Evolutionary conservation across 1,139 yeast species (phyloP).

Genomic region (Suhomyces guaymorum): DNA sequence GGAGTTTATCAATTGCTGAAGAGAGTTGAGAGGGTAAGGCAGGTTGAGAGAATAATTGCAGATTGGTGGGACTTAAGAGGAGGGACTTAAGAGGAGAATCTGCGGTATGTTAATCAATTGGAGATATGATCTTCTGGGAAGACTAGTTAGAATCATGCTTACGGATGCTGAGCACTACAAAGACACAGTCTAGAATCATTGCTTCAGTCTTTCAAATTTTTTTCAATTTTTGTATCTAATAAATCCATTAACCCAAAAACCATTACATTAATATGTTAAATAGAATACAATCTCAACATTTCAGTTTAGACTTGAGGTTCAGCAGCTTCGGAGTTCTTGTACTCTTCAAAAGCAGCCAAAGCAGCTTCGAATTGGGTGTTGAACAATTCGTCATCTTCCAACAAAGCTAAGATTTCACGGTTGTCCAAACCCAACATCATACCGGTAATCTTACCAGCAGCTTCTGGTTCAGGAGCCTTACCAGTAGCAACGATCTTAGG

Average conservation of each 20-base stretch:
- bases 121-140: too few relatives aligned
- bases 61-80: too few relatives aligned
- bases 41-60: too few relatives aligned
- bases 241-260: conserved; percentile 36
- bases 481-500: conserved; percentile 92
- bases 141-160: too few relatives aligned
- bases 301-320: conserved; percentile 15
- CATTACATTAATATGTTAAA: conserved; percentile 31
- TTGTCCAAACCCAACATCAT: conserved; percentile 97
- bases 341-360: conserved; percentile 86
- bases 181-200: neutral
- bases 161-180: too few relatives aligned
- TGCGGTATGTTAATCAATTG: too few relatives aligned
- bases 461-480: conserved; percentile 82
- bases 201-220: conserved; percentile 23
- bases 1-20: too few relatives aligned
- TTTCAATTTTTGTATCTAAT: conserved; percentile 27
- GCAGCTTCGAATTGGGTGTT: conserved; percentile 95
- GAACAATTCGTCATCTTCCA: conserved; percentile 88
- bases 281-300: conserved; percentile 20
- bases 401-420: conserved; percentile 83
- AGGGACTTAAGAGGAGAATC: too few relatives aligned
- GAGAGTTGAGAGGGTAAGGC: too few relatives aligned
- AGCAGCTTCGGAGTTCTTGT: conserved; percentile 52
- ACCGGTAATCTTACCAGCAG: conserved; percentile 99